Evolutionary conservation across 1,139 yeast species (phyloP), one percentile per base, ranked within the genome.

Genomic region (Kurtzmaniella quercitrusa): DNA sequence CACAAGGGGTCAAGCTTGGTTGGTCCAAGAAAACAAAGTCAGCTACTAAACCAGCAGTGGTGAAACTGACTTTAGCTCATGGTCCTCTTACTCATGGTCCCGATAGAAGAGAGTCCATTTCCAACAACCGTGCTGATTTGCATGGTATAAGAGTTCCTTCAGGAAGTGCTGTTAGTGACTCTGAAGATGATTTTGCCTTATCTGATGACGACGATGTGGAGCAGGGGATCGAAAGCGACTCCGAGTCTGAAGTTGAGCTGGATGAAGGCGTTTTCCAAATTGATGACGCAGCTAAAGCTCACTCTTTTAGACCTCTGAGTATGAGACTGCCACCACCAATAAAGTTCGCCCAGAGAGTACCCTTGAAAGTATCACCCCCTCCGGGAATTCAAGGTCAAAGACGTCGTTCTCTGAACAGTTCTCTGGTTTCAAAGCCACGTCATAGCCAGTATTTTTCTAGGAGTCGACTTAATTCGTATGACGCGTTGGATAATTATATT

Each of bases 31-130:
- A 71, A 53, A 41, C 50, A 17, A 47, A 41, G 23, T 21, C 23
- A 21, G 23, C 23, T 37, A 47, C 23, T 37, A 47, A 44, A 15
- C 36, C 48, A 12, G 19, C 27, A 15, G 21, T 43, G 8, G 41
- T 29, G 5, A 40, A 33, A 10, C 37, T 25, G 10, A 18, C 40
- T 27, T 23, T 39, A 34, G 21, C 46, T 29, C 12, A 31, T 12
- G 25, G 25, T 40, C 25, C 21, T 9, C 14, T 36, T 3, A 31
- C 41, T 36, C 34, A 50, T 17, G 34, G 45, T 54, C 44, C 44
- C 14, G 23, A 58, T 37, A 58, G 82, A 55, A 65, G 87, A 48
- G 84, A 79, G 52, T 75, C 82, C 21, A 81, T 82, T 43, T 77
- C 85, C 21, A 73, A 68, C 51, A 61, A 68, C 31, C 60, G 60